These are phyloP conservation scores for Botrytis sinoallii DNA, from an alignment of 2,329 filamentous ascomycete genomes.

Conservation along the genomic window DNA sequence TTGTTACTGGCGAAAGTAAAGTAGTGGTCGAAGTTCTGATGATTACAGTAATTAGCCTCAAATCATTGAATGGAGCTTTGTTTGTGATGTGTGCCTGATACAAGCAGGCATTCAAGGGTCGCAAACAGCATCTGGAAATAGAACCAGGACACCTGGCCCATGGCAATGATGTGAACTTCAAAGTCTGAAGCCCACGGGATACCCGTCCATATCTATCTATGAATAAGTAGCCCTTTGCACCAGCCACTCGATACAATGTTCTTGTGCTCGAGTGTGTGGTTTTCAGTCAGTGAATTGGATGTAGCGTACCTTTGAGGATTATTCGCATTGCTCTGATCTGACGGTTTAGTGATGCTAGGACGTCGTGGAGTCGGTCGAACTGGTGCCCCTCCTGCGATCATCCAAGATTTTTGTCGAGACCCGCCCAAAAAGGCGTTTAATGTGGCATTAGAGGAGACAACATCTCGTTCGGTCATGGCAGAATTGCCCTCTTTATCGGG, in stretches of 20 bases:
- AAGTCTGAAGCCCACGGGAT: neutral
- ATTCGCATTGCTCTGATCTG: constrained; percentile 19
- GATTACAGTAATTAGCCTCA: constrained; percentile 10
- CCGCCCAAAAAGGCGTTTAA: constrained; percentile 38
- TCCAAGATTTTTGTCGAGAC: constrained; percentile 38
- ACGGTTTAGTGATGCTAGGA: constrained; percentile 25
- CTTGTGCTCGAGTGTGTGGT: neutral
- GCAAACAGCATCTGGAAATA: neutral
- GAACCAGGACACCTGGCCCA: neutral
- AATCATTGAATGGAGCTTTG: neutral
- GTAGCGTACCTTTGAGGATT: constrained; percentile 25
- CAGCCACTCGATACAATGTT: neutral
- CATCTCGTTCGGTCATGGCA: constrained; percentile 32
- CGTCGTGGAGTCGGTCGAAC: constrained; percentile 35
- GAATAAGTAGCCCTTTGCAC: neutral
- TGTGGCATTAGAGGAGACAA: constrained; percentile 38
- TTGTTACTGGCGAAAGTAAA: constrained; percentile 55
- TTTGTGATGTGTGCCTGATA: neutral
- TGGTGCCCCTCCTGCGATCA: constrained; percentile 31
- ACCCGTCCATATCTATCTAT: neutral
- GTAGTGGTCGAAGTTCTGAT: constrained; percentile 9
- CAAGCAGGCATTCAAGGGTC: neutral
- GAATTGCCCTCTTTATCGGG: constrained; percentile 34
- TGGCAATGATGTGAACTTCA: neutral
- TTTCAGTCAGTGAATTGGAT: neutral